These are phyloP conservation scores for Aureobasidium sp. DNA, from an alignment of 2,329 filamentous ascomycete species.

Conservation along the genomic window DNA sequence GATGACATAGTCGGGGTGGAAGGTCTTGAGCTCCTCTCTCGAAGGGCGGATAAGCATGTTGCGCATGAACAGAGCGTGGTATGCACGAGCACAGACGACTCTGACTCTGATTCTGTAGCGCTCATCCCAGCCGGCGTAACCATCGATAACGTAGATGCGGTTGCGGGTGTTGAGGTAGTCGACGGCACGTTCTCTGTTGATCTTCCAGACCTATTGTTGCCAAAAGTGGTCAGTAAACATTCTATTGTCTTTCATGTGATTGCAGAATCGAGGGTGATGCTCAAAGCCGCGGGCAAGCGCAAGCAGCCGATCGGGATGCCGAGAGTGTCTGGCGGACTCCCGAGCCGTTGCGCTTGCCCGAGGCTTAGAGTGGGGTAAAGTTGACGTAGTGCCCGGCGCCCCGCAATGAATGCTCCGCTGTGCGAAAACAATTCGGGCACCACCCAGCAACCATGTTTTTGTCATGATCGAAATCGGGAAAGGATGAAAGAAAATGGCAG, in stretches of 20 bases:
- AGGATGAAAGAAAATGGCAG: background rate
- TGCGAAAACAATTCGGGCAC: conserved; percentile 16
- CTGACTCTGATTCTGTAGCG: conserved; percentile 96
- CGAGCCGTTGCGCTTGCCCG: conserved; percentile 26
- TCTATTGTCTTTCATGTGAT: conserved; percentile 15
- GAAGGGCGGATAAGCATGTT: conserved; percentile 99
- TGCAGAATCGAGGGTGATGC: background rate
- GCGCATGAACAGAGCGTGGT: conserved; percentile 99
- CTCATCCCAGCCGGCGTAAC: conserved; percentile 96
- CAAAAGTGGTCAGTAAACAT: conserved; percentile 21
- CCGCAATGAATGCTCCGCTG: conserved; percentile 4
- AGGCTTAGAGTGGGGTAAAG: conserved; percentile 15
- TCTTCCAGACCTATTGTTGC: conserved; percentile 82
- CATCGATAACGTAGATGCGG: conserved; percentile 97
- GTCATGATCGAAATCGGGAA: conserved; percentile 2
- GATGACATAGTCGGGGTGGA: conserved; percentile 99
- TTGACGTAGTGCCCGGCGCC: conserved; percentile 13
- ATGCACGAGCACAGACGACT: conserved; percentile 96
- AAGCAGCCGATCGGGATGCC: conserved; percentile 4
- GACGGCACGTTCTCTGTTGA: conserved; percentile 97
- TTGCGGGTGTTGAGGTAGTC: conserved; percentile 99
- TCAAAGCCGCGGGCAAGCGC: conserved; percentile 9
- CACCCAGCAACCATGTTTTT: conserved; percentile 5
- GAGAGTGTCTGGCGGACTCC: background rate
- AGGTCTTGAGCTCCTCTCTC: conserved; percentile 86